Conservation (phyloP, 2,329 filamentous ascomycete genomes). For the Xylaria sp. region DNA sequence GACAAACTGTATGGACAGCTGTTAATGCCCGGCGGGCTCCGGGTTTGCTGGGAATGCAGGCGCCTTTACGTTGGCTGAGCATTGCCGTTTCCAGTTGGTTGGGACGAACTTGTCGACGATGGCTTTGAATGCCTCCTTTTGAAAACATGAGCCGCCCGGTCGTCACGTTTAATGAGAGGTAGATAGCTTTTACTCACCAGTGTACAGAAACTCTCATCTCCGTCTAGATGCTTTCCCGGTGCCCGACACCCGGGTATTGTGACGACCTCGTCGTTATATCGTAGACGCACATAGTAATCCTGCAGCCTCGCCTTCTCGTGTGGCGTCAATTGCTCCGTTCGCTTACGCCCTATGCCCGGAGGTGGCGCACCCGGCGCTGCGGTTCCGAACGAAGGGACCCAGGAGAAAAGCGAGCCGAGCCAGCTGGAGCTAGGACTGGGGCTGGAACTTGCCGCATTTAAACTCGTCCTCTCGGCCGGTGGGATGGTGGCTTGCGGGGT, state of each 20-base stretch:
- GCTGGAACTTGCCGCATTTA: slow-evolving; percentile 10
- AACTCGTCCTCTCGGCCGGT: slow-evolving; percentile 17
- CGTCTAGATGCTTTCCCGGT: slow-evolving; percentile 80
- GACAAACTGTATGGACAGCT: neutral
- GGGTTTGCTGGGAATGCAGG: slow-evolving; percentile 54
- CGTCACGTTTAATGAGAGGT: too few species aligned
- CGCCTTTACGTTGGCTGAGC: slow-evolving; percentile 50
- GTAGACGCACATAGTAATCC: slow-evolving; percentile 84
- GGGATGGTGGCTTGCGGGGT: slow-evolving; percentile 19
- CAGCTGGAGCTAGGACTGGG: slow-evolving; percentile 37
- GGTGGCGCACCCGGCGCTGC: slow-evolving; percentile 42
- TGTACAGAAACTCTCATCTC: slow-evolving; percentile 89
- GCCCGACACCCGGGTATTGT: slow-evolving; percentile 80
- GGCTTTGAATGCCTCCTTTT: slow-evolving; percentile 84
- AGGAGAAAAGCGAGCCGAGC: slow-evolving; percentile 43
- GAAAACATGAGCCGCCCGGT: too few species aligned
- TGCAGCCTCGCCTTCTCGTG: slow-evolving; percentile 66
- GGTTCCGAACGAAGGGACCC: slow-evolving; percentile 25
- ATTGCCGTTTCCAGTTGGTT: slow-evolving; percentile 70
- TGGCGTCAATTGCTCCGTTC: slow-evolving; percentile 58
- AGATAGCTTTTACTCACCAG: slow-evolving; percentile 61
- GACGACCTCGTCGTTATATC: slow-evolving; percentile 88
- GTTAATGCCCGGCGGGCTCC: slow-evolving; percentile 58
- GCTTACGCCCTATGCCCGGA: slow-evolving; percentile 64
- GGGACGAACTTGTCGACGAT: slow-evolving; percentile 93